phyloP scores from a whole-genome alignment of 192 early-diverging fungal species.

The Allomyces arbusculus region DNA sequence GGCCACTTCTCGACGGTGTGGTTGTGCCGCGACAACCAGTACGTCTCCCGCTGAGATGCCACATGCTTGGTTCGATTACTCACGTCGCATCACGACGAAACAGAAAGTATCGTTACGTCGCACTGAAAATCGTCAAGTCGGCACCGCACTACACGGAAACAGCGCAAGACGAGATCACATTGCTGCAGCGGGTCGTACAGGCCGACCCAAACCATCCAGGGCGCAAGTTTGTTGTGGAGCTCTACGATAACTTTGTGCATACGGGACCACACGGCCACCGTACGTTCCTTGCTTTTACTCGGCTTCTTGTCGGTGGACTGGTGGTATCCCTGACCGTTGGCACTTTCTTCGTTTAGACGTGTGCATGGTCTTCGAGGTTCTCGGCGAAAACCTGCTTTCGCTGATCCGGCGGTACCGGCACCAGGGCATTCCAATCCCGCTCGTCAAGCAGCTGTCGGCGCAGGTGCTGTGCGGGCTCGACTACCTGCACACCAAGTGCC shows the following conservation, averaged over 20 bases:
- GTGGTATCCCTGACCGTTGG: background rate
- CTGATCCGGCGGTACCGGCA: conserved; percentile 65
- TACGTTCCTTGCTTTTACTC: conserved; percentile 5
- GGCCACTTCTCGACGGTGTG: conserved; percentile 98
- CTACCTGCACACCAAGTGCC: conserved; percentile 82
- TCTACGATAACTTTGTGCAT: conserved; percentile 83
- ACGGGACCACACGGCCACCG: conserved; percentile 68
- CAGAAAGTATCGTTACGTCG: conserved; percentile 56
- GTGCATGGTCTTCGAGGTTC: conserved; percentile 93
- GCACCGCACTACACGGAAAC: conserved; percentile 89
- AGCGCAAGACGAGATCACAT: conserved; percentile 84
- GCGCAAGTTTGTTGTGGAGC: conserved; percentile 52
- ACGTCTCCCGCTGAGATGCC: background rate
- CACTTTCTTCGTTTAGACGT: conserved; percentile 27
- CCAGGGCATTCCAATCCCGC: conserved; percentile 58
- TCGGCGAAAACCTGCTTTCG: conserved; percentile 84
- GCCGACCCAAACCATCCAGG: conserved; percentile 35
- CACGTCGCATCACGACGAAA: background rate
- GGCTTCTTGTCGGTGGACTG: background rate
- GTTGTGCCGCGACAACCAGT: conserved; percentile 59
- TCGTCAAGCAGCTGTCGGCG: conserved; percentile 78
- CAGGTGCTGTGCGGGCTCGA: conserved; percentile 83
- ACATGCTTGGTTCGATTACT: too few species aligned
- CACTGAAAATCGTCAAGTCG: conserved; percentile 93
- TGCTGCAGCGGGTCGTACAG: conserved; percentile 59